These are phyloP conservation scores for Sophora flavescens DNA, from an alignment of 306 rosid species.

Conservation along the genomic window DNA sequence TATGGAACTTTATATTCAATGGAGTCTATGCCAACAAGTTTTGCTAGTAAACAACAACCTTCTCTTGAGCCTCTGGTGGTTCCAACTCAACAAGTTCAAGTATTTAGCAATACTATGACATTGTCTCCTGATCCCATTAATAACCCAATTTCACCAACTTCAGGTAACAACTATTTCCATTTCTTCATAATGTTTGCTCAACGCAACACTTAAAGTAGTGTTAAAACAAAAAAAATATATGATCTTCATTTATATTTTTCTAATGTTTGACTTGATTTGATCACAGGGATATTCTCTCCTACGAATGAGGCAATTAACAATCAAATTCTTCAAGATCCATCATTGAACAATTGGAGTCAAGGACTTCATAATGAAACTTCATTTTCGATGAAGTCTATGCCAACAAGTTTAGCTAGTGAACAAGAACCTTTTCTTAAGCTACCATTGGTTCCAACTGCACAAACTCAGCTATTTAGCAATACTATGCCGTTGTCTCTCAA, in stretches of 20 bases:
- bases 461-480: neutral
- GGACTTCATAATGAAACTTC: neutral
- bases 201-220: neutral
- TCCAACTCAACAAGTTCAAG: slow-evolving; percentile 10
- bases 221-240: neutral
- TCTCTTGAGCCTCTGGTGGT: neutral
- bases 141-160: neutral
- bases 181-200: neutral
- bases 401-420: neutral
- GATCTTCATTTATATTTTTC: neutral
- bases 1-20: neutral
- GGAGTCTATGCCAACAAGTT: neutral
- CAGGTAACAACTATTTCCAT: slow-evolving; percentile 32
- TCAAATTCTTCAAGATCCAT: slow-evolving; percentile 19
- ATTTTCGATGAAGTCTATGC: neutral
- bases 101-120: neutral
- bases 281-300: too few species aligned
- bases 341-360: slow-evolving; percentile 17
- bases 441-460: neutral
- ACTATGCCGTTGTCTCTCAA: neutral
- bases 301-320: slow-evolving; percentile 11
- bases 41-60: neutral
- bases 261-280: neutral
- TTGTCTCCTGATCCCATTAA: neutral
- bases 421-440: neutral